Evolutionary conservation across 192 early-diverging fungal species (phyloP), one percentile per base, ranked within the genome.

Genomic region (Geranomyces variabilis): DNA sequence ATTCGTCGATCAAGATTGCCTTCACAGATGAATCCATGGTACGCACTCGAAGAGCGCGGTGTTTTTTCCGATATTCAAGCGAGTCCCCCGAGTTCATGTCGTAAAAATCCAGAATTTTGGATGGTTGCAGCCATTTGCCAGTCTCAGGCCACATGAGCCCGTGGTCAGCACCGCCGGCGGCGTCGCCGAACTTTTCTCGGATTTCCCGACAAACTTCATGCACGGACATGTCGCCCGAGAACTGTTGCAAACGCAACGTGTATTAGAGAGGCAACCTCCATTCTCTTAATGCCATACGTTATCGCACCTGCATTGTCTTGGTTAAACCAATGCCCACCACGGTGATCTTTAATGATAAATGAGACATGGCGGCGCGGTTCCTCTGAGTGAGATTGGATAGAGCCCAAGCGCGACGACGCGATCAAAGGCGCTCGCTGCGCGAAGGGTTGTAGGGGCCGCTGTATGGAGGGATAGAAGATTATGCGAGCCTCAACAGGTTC

Each of bases 61-160:
- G 85, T 69, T 86, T 88, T 67, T 88, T 88, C 34, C 83, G 80
- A 66, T 79, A 87, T 66, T 88, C 84, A 0, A 88, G 72, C 14
- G 69, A 36, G 57, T 88, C 87, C 14, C 84, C 84, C 8, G 79
- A 70, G 67, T 78, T 84, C 10, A 88, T 61, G 47, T 88, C 86
- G 70, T 88, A 88, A 57, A 74, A 85, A 49, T 86, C 87, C 19
- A 88, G 67, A n/a, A 84, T 66, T 67, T 86, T 87, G 34, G 63
- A 70, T 14, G 78, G 67, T 19, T 61, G 56, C 19, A 88, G 77
- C 87, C 87, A 88, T 75, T 82, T 83, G 22, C 82, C 77, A 30
- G 69, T 64, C 9, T 83, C 86, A 12, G 83, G 85, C 71, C 75
- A 81, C 36, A 82, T 68, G 44, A 88, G 77, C 15, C 80, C 81